A percentile compares a stretch with the other conserved stretches of the same genome.
These are phyloP conservation scores for Umbelopsis sp. DNA, from an alignment of 192 early-diverging fungal species.

Conservation along the genomic window DNA sequence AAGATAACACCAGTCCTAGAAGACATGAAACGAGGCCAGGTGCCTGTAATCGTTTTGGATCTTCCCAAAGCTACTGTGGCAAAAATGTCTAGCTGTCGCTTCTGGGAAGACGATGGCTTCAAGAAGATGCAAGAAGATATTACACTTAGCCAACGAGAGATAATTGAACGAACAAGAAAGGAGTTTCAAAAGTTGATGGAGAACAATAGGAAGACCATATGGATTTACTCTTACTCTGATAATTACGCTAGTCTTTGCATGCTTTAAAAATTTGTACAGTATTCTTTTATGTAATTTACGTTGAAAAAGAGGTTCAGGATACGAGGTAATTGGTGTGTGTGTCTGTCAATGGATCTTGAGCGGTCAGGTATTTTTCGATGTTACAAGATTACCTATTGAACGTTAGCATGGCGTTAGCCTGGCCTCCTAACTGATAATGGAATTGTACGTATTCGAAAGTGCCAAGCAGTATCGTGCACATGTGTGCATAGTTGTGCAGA, in stretches of 20 bases:
- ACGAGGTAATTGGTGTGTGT: too few relatives aligned
- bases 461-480: too few relatives aligned
- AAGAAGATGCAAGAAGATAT: constrained; percentile 52
- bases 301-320: too few relatives aligned
- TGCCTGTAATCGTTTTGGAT: constrained; percentile 69
- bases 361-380: too few relatives aligned
- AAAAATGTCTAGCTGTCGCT: constrained; percentile 55
- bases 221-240: constrained; percentile 73
- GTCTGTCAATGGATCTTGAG: too few relatives aligned
- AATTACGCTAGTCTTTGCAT: constrained; percentile 64
- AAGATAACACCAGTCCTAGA: constrained; percentile 59
- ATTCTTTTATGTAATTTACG: not conserved
- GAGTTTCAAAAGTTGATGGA: constrained; percentile 30
- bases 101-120: constrained; percentile 66
- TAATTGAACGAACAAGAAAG: constrained; percentile 32
- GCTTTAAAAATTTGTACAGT: constrained; percentile 27
- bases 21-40: constrained; percentile 42
- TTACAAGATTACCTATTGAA: too few relatives aligned
- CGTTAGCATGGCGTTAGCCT: too few relatives aligned
- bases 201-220: constrained; percentile 53
- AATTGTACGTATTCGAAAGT: too few relatives aligned
- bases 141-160: constrained; percentile 33
- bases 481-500: too few relatives aligned
- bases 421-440: too few relatives aligned
- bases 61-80: constrained; percentile 59